Evolutionary conservation across 306 rosid species (phyloP).

Genomic region (Citrullus mucosospermus): DNA sequence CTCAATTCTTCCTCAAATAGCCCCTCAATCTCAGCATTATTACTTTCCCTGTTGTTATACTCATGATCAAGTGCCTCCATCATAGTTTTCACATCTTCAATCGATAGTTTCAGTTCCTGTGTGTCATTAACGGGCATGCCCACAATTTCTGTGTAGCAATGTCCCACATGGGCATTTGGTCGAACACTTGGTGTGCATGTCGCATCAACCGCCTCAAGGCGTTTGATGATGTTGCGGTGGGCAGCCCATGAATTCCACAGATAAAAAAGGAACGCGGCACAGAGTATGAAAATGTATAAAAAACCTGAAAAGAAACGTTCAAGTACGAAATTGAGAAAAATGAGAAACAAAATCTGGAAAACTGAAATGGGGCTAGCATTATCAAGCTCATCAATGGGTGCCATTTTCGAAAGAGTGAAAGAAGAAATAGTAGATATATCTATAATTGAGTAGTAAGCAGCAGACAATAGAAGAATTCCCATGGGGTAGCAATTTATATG

Average conservation of each 20-base stretch:
- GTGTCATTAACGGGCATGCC: background rate
- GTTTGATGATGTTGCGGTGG: background rate
- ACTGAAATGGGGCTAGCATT: background rate
- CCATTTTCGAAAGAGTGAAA: background rate
- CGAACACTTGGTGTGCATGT: background rate
- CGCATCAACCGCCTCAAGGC: background rate
- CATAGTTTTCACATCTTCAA: constrained; percentile 12
- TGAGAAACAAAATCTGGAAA: background rate
- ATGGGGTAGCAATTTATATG: background rate
- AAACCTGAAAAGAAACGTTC: constrained; percentile 1
- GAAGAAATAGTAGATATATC: background rate
- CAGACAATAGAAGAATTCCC: background rate
- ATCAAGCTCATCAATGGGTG: background rate
- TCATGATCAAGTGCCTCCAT: constrained; percentile 20
- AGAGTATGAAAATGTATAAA: constrained; percentile 3
- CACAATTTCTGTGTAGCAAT: background rate
- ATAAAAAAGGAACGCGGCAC: background rate
- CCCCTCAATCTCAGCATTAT: constrained; percentile 8
- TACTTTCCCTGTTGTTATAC: background rate
- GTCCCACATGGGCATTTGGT: background rate
- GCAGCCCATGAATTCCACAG: background rate
- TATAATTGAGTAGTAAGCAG: background rate
- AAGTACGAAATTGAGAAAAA: background rate
- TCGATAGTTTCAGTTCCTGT: background rate
- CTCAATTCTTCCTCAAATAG: constrained; percentile 28